phyloP scores from a whole-genome alignment of 495 filamentous ascomycete genomes.

The Aspergillus sclerotiicarbonarius region DNA sequence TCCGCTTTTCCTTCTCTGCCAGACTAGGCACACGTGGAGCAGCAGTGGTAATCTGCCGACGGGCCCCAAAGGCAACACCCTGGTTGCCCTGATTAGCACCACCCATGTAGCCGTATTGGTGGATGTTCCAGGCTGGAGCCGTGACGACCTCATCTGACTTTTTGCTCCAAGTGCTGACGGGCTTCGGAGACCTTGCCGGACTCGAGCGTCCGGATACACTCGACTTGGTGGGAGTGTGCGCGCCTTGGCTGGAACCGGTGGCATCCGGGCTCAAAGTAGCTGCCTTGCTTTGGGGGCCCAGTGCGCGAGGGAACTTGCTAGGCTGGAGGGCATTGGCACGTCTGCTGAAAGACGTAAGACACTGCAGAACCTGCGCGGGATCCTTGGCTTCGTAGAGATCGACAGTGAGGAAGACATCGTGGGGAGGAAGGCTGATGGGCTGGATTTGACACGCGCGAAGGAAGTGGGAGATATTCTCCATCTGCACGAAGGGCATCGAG shows the following conservation, averaged over 20 bases:
- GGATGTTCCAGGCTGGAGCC: conserved; percentile 95
- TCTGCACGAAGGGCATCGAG: conserved; percentile 96
- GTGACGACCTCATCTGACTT: conserved; percentile 76
- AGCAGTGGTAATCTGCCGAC: conserved; percentile 87
- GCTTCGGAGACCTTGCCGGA: conserved; percentile 58
- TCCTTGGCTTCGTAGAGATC: conserved; percentile 97
- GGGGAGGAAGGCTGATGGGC: conserved; percentile 82
- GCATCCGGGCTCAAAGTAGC: conserved; percentile 64
- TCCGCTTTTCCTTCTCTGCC: conserved; percentile 62
- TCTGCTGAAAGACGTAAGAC: conserved; percentile 86
- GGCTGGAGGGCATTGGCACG: conserved; percentile 78
- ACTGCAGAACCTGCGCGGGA: conserved; percentile 93
- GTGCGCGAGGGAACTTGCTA: conserved; percentile 63
- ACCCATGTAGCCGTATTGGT: conserved; percentile 98
- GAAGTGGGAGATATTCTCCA: conserved; percentile 99
- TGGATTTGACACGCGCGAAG: conserved; percentile 79
- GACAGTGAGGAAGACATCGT: conserved; percentile 96
- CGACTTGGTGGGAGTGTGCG: conserved; percentile 42
- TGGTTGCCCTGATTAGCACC: conserved; percentile 95
- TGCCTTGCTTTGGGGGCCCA: conserved; percentile 62
- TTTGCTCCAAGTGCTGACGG: conserved; percentile 88
- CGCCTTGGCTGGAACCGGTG: conserved; percentile 57
- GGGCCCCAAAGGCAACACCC: conserved; percentile 85
- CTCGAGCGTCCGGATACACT: conserved; percentile 55
- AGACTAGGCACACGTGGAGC: conserved; percentile 74